Evolutionary conservation across 176 grass and related monocot genomes (phyloP), one percentile per base, ranked within the genome.

Genomic region (Guadua angustifolia): DNA sequence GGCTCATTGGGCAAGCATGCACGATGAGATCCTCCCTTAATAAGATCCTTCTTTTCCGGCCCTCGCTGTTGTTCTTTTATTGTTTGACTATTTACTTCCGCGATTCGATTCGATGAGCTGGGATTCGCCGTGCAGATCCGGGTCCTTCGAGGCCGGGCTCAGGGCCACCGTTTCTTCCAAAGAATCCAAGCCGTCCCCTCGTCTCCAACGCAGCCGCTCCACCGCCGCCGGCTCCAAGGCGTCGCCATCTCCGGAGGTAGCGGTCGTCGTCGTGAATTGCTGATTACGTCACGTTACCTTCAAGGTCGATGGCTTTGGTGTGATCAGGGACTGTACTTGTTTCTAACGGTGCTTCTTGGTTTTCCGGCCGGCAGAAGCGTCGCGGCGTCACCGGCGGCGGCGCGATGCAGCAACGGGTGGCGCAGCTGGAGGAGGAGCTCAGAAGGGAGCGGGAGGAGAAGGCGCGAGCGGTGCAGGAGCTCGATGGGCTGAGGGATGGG

Each of bases 381-480:
- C 66, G 73, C 55, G 19, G 53, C 12, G 45, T 52, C 55, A 7
- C 14, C 25, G 59, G 36, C 13, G 60, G 3, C 10, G 35, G 71
- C 57, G 84, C 71, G 63, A 78, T 90, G 94, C 85, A 88, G 77
- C 87, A 89, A 66, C 82, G 88, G 58, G 66, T 94, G 70, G 78
- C 38, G 53, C 84, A 92, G 88, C 83, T 90, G 61, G 89, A 81
- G 66, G 94, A 93, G 42, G 88, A 94, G 66, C 79, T 98, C 43
- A 62, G 79, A 26, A 53, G 44, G 86, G 95, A 93, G 75, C 85
- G 55, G 55, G 84, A 91, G 71, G 93, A 98, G 42, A 98, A 93
- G 40, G 69, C 76, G 12, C 78, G 69, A 17, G 79, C 61, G 38
- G 26, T 71, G 39, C 65, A 11, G 69, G 91, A 97, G 80, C 90